Evolutionary conservation across 768 basidiomycete genomes (phyloP), one percentile per base, ranked within the genome.

Genomic region (Leccinum subtestaceum): DNA sequence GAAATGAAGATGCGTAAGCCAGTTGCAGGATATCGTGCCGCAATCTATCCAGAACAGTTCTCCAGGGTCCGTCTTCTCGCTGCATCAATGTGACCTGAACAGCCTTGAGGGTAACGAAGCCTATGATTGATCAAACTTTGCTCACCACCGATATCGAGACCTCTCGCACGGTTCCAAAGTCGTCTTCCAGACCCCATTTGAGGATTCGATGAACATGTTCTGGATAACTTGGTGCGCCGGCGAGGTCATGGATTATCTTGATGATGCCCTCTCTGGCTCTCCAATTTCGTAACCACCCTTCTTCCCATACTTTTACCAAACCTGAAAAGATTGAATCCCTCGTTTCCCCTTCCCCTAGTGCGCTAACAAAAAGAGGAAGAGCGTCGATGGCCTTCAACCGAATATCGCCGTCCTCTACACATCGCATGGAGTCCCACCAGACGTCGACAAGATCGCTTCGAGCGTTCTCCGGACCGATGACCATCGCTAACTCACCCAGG

Each of bases 401-500:
- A 52, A 93, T 83, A 47, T 91, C 90, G 27, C 69, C 70, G 54
- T 91, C 91, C 10, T 84, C 85, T 17, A 81, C 77, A 52, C 74
- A 76, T 40, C 75, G 73, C 60, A 89, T 75, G 32, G 78, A 78
- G 34, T 83, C 81, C 76, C 80, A 81, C 86, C 87, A 95, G 46
- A 94, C 80, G 2, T 78, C 78, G 53, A 95, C 65, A 46, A 98
- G 76, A 70, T 95, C 93, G 45, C 72, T 70, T 51, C 78, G 76
- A 1, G 93, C 81, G 60, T 89, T 78, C 34, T 86, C 84, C 31
- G 80, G 77, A 0, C 92, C 93, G 38, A 98, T 81, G 56, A 98
- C 87, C 67, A 85, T 87, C 21, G 94, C 94, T 50, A 98, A 75
- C 71, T 95, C 94, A 53, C 95, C 95, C 13, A 96, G 69, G 57